Percentiles rank a stretch among this genome's conserved stretches.
Evolutionary conservation across 192 early-diverging fungal species (phyloP).

Genomic region (Piromyces finnis): DNA sequence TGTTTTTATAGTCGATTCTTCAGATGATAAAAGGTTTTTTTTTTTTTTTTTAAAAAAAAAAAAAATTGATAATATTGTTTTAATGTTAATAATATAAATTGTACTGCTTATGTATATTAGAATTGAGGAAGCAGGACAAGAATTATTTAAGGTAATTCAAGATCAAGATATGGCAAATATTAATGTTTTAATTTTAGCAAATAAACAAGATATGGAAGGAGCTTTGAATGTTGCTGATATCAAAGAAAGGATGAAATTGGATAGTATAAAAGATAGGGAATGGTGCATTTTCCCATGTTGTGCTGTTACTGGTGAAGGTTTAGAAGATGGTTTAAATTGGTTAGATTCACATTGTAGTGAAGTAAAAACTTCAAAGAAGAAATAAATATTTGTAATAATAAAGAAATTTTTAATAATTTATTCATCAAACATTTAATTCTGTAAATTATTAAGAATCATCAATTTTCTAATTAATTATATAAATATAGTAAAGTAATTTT

Average conservation of each 20-base stretch:
- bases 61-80: too few relatives aligned
- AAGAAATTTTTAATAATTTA: too few relatives aligned
- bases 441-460: too few relatives aligned
- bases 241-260: not conserved
- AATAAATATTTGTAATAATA: not conserved
- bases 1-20: not conserved
- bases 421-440: too few relatives aligned
- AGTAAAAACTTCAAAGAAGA: not conserved
- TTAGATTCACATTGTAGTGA: slow-evolving; percentile 5
- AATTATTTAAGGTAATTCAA: slow-evolving; percentile 63
- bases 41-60: too few relatives aligned
- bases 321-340: slow-evolving; percentile 74
- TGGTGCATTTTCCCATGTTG: slow-evolving; percentile 53
- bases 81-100: too few relatives aligned
- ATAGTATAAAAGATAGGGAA: not conserved
- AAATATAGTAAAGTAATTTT: too few relatives aligned
- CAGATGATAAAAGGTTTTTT: not conserved
- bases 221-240: not conserved
- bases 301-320: slow-evolving; percentile 62
- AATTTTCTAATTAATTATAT: too few relatives aligned
- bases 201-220: slow-evolving; percentile 59
- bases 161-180: slow-evolving; percentile 75
- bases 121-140: slow-evolving; percentile 67
- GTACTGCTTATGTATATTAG: too few relatives aligned
- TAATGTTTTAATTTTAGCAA: slow-evolving; percentile 64